Base-by-base conservation (phyloP, 2,329 filamentous ascomycete genomes). In the Chalara sp. region DNA sequence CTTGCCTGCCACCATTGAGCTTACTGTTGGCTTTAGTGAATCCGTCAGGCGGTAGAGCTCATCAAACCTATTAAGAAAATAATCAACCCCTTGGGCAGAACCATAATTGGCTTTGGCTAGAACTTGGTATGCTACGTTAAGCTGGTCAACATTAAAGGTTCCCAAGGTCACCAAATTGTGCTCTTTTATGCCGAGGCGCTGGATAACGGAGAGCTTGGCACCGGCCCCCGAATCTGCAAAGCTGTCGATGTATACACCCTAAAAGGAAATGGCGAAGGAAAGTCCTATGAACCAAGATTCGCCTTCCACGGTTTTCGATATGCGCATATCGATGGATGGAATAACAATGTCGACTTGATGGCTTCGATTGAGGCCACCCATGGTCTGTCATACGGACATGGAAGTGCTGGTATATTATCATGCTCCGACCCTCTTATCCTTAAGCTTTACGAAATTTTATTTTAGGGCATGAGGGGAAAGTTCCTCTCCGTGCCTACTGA, bases 101-200 rank as follows among this genome's bases (percentile, higher is more conserved):
- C 64, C 0, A 60, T 79, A 2, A 50, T 80, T 32, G 77, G 81
- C 54, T 81, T 81, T 59, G 78, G 78, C 1, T 78, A 82, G 57
- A 81, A 82, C 55, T 64, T 81, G 0, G 78, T 80, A 1, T 79
- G 78, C 1, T 70, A 69, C 55, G 49, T 80, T 1, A 63, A 65
- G 0, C 59, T 63, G 0, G 59, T 73, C 1, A 39, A 39, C 3
- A 39, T 39, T 3, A 56, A 56, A 37, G 71, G 68, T 0, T 63
- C 67, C 0, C 58, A 60, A 3, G 72, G 70, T 1, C 66, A 69
- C 3, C 67, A 62, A 6, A 69, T 81, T 21, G 69, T 65, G 4
- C 62, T 75, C 13, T 58, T 57, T 0, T 72, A 75, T 53, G 67
- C 70, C 0, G 73, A 76, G 57, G 71, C 74, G 1, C 58, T 76